A percentile compares a stretch with the other conserved stretches of the same genome.
Conservation (phyloP, 768 basidiomycete genomes). For the Hydnum rufescens region DNA sequence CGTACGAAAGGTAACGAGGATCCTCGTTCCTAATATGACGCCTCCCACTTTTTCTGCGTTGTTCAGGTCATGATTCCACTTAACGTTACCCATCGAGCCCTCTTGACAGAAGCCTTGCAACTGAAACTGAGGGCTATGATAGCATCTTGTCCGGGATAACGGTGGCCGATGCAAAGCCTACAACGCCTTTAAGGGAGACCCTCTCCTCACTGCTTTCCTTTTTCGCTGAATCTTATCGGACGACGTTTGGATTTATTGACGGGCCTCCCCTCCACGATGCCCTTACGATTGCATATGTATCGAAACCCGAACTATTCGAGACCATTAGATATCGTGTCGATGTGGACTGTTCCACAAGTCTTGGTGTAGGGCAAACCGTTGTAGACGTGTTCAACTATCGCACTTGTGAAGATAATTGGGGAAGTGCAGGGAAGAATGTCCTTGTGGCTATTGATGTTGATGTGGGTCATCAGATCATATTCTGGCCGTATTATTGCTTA, state of each 20-base stretch:
- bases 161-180: too few species aligned
- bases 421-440: slow-evolving; percentile 53
- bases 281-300: slow-evolving; percentile 59
- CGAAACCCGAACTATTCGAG: slow-evolving; percentile 44
- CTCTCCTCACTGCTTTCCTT: slow-evolving; percentile 38
- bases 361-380: slow-evolving; percentile 57
- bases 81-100: slow-evolving; percentile 75
- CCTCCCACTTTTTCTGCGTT: not conserved
- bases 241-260: slow-evolving; percentile 60
- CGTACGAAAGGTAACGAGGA: slow-evolving; percentile 26
- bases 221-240: slow-evolving; percentile 53
- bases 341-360: slow-evolving; percentile 48
- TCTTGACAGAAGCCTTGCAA: slow-evolving; percentile 28
- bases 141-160: too few species aligned
- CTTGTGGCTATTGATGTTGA: slow-evolving; percentile 45
- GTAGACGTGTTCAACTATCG: slow-evolving; percentile 57
- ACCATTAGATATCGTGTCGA: slow-evolving; percentile 56
- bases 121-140: too few species aligned
- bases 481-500: not conserved
- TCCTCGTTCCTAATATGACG: not conserved
- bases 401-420: slow-evolving; percentile 43
- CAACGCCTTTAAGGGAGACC: not conserved
- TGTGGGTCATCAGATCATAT: slow-evolving; percentile 33
- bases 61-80: slow-evolving; percentile 49
- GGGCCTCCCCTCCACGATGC: slow-evolving; percentile 83